Evolutionary conservation across 2,329 filamentous ascomycete genomes (phyloP), one percentile per base, ranked within the genome.

Genomic region (Neurospora sp.): DNA sequence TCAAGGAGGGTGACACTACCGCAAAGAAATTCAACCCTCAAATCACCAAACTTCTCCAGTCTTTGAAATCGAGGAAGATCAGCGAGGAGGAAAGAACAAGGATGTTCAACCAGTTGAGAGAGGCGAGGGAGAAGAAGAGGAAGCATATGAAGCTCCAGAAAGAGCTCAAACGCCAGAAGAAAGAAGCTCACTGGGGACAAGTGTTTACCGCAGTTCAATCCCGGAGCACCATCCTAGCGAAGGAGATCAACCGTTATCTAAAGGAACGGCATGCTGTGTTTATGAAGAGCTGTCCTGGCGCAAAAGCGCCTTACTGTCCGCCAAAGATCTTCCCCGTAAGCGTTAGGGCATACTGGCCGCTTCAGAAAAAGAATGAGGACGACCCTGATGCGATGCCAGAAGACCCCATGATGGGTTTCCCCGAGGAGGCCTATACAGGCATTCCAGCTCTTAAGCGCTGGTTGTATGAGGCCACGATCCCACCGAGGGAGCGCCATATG

Each of bases 391-490:
- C 17, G 15, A 28, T n/a, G 2, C 13, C 39, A 36, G 17, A 38
- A 68, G 28, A 19, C 13, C 11, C 38, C 23, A 13, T 23, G 17
- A 8, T 4, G 6, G 70, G 71, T 2, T 72, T 69, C n/a, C 71
- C 71, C 2, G 38, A 33, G 1, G 33, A 33, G 6, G n/a, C 36
- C n/a, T 72, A 72, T 4, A 72, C 71, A 15, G 71, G 71, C 38
- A 72, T 72, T 9, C 71, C 71, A 4, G 69, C 42, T 7, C 67
- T 72, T 8, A 23, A 28, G 1, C 7, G 58, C 2, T 72, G 71
- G 71, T 40, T 72, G 19, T 23, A 52, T 1, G 66, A 70, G 3
- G 46, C 66, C n/a, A 69, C 71, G 4, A 23, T 68, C 4, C 69
- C 71, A 11, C 66, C 0, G 40, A 38, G 69, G 7, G 38, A 72